A percentile compares a stretch with the other conserved stretches of the same genome.
These are phyloP conservation scores for Lentinula sp. DNA, from an alignment of 768 basidiomycete genomes.

Conservation along the genomic window DNA sequence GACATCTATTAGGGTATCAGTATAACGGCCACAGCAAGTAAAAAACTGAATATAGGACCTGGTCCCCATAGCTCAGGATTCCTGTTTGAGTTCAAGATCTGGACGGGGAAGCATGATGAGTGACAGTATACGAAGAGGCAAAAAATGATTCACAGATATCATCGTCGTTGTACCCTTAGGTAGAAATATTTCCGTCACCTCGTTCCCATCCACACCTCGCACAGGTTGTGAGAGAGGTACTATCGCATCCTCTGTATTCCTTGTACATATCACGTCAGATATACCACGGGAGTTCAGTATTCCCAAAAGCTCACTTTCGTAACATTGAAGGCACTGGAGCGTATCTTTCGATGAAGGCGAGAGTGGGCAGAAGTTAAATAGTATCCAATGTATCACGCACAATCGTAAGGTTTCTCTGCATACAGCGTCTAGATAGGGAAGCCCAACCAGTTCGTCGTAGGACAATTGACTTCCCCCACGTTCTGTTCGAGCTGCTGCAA, in stretches of 20 bases:
- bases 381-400: conserved; percentile 15
- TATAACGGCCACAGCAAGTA: background rate
- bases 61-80: conserved; percentile 39
- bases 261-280: conserved; percentile 10
- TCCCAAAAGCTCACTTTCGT: conserved; percentile 15
- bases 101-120: background rate
- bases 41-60: background rate
- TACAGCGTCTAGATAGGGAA: conserved; percentile 31
- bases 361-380: background rate
- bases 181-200: conserved; percentile 29
- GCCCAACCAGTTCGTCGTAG: conserved; percentile 29
- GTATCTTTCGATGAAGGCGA: conserved; percentile 4
- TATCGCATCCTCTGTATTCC: conserved; percentile 27
- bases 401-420: conserved; percentile 33
- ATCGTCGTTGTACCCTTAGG: conserved; percentile 31
- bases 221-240: conserved; percentile 37
- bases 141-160: conserved; percentile 16
- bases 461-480: conserved; percentile 17
- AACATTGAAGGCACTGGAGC: conserved; percentile 11
- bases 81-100: conserved; percentile 28
- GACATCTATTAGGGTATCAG: conserved; percentile 20
- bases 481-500: conserved; percentile 17
- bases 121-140: background rate
- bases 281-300: background rate
- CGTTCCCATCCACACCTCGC: conserved; percentile 26